Base-by-base conservation (phyloP, 148 eudicot genomes). In the Vaccinium myrtillus region DNA sequence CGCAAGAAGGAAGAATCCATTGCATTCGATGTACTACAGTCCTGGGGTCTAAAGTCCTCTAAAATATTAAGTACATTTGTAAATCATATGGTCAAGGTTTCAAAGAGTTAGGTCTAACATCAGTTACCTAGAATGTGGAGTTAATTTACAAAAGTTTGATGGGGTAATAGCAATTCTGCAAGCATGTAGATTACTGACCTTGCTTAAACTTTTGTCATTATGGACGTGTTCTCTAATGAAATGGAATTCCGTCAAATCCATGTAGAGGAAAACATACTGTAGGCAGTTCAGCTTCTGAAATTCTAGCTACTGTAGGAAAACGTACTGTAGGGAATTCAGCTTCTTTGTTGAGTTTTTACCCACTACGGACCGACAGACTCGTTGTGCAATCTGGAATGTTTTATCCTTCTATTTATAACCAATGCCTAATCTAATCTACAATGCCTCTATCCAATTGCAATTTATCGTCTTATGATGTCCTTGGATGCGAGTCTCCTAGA, bases 1-100 rank as follows among this genome's bases (percentile, higher is more conserved):
- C 3, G 63, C 21, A 61, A 21, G 10, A 36, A 32, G 16, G 14
- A 77, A 77, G 54, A n/a, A 21, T 76, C 46, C 9, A 25, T 19
- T 71, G 48, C 48, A 48, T 43, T 43, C n/a, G 4, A 46, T 48
- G 39, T 36, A 2, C 39, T 36, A 36, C 0, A 36, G 0, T 43
- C 78, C 50, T 75, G 19, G 6, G 6, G 50, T 75, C 25, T 75
- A 75, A 75, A 75, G 78, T 75, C 27, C 21, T 75, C 53, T 75
- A 36, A 18, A 59, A 39, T 30, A 73, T 39, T 3, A 19, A 43
- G n/a, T 43, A 11, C 51, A 39, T 75, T 16, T 79, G 16, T 32
- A 55, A 55, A 56, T 58, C 8, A 6, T 56, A n/a, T 9, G 15
- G 21, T 30, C 82, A 39, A 58, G 14, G 30, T 18, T 32, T 79